Percentiles rank a stretch among this genome's conserved stretches.
Evolutionary conservation across 306 rosid species (phyloP).

Genomic region (Cajanus cajan): DNA sequence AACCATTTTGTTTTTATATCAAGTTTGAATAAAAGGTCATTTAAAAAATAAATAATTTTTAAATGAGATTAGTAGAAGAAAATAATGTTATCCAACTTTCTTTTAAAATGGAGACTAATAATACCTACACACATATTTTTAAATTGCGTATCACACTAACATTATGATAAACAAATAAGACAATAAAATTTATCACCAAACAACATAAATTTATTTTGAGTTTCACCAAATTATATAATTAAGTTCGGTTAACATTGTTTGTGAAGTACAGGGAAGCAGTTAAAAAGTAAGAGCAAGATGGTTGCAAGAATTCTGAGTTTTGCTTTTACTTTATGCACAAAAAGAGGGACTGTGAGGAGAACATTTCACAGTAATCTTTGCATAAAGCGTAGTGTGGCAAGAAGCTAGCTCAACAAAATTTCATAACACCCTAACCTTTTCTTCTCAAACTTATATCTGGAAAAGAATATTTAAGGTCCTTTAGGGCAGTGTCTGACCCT

Average conservation of each 20-base stretch:
- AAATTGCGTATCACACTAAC: too few species aligned
- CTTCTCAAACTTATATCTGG: not conserved
- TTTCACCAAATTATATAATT: too few species aligned
- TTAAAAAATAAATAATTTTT: too few species aligned
- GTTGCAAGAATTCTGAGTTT: not conserved
- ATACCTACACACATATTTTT: too few species aligned
- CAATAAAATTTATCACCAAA: too few species aligned
- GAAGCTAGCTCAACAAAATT: not conserved
- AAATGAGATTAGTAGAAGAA: too few species aligned
- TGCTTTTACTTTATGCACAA: conserved; percentile 12
- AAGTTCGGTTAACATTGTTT: not conserved
- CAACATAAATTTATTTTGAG: too few species aligned
- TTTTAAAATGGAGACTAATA: too few species aligned
- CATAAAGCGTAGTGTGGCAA: not conserved
- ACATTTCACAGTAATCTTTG: not conserved
- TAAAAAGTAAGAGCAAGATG: conserved; percentile 21
- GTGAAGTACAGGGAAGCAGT: not conserved
- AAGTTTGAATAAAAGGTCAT: too few species aligned
- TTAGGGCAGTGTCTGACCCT: not conserved
- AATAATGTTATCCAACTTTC: too few species aligned
- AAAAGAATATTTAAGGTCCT: conserved; percentile 36
- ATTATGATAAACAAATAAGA: too few species aligned
- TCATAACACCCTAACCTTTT: not conserved
- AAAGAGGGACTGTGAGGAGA: not conserved
- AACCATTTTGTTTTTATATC: too few species aligned